A percentile compares a stretch with the other conserved stretches of the same genome.
phyloP scores from a whole-genome alignment of 2,329 filamentous ascomycete genomes.

The Stemphylium lycopersici region DNA sequence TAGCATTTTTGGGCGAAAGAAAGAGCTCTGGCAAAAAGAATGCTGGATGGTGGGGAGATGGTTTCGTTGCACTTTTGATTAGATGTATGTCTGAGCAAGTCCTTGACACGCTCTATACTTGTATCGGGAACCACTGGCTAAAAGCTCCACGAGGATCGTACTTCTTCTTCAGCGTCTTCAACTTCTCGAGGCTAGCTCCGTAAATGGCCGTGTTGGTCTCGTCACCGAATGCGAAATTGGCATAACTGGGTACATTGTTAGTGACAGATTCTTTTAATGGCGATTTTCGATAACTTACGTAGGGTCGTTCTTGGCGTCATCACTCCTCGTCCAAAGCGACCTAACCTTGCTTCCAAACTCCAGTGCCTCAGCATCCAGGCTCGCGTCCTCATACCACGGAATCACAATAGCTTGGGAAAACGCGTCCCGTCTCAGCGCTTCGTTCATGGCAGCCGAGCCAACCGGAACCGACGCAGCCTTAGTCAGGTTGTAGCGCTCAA shows the following conservation, averaged over 20 bases:
- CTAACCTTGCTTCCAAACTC: slow-evolving; percentile 43
- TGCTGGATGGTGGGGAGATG: too few species aligned
- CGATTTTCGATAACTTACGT: slow-evolving; percentile 20
- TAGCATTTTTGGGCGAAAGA: too few species aligned
- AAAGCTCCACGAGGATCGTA: slow-evolving; percentile 34
- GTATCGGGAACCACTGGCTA: slow-evolving; percentile 37
- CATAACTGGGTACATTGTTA: slow-evolving; percentile 25
- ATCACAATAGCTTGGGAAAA: slow-evolving; percentile 49
- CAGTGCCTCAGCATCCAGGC: slow-evolving; percentile 45
- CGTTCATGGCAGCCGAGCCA: slow-evolving; percentile 37
- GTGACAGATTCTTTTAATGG: background rate
- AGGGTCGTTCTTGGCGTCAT: slow-evolving; percentile 19
- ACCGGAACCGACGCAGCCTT: slow-evolving; percentile 31
- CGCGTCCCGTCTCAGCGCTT: slow-evolving; percentile 34
- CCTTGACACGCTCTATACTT: background rate
- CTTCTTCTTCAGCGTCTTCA: slow-evolving; percentile 32
- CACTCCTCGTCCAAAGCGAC: slow-evolving; percentile 32
- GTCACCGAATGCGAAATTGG: slow-evolving; percentile 38
- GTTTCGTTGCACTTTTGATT: too few species aligned
- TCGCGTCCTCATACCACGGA: slow-evolving; percentile 49
- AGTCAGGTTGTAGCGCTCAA: slow-evolving; percentile 48
- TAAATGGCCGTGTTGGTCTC: slow-evolving; percentile 32
- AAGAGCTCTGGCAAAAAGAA: too few species aligned
- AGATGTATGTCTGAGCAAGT: too few species aligned
- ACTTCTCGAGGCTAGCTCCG: slow-evolving; percentile 24